Base-by-base conservation (phyloP, 148 eudicot genomes). In the Polygonum aviculare region DNA sequence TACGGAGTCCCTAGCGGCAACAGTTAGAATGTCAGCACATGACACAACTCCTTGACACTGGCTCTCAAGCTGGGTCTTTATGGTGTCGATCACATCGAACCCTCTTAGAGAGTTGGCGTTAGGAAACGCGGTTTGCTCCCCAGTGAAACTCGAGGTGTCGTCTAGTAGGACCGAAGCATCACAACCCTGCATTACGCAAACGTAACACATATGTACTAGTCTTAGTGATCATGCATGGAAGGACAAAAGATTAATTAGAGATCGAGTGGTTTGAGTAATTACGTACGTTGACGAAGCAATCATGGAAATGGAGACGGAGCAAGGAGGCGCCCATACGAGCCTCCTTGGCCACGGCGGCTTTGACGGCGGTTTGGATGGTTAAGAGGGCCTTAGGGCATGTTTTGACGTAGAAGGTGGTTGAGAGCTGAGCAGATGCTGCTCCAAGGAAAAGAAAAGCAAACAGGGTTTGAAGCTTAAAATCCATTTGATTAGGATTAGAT, bases 251-350 rank as follows among this genome's bases (percentile, higher is more conserved):
- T 44, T 44, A 44, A 26, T 4, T 14, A 15, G 48, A 72, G 7
- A 26, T 26, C 31, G 31, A 26, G 31, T 26, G 44, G 16, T 2
- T 72, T 16, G 21, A 72, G 41, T 45, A 16, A 52, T 8, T 33
- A 76, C 12, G 45, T 78, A 76, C 83, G 75, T 81, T 81, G 18
- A 81, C 83, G 7, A 81, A 81, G 76, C 83, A 81, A 60, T 75
- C 83, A 12, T 81, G 83, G 76, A 78, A 81, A 55, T 81, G 83
- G 15, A 81, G 83, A 2, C 83, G 80, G 44, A 81, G 83, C 81
- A 81, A 74, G 52, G 83, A 78, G 7, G 83, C 80, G 0, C 83
- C 81, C 81, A 81, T 78, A 39, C 81, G 75, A 36, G 50, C 75
- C 75, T 78, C 83, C 62, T 75, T 75, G 36, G 74, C 50, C 15